Base-by-base conservation (phyloP, 2,329 filamentous ascomycete species). In the Aspergillus unguis region DNA sequence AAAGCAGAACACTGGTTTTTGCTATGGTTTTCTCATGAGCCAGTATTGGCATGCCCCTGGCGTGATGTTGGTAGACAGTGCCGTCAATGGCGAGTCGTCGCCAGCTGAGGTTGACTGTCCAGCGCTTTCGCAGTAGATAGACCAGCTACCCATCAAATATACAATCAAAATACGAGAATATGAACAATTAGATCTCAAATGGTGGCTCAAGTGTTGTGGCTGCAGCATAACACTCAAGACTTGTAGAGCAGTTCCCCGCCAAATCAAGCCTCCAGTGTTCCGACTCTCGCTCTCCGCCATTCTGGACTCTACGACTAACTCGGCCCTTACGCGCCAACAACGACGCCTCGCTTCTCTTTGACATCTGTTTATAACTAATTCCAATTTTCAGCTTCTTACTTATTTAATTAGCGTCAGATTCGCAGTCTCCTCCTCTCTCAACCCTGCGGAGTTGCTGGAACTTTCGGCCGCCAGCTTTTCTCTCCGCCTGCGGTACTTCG, bases 101-200 rank as follows among this genome's bases (percentile, higher is more conserved):
- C 53, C 55, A 58, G 57, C 48, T 57, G 53, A 59, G 61, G 55
- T 61, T 51, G 37, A 38, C 44, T 44, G 44, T 55, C 52, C 49
- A 54, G 52, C 54, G 52, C 61, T 51, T 59, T 58, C 61, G 60
- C 61, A 65, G 67, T 69, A 70, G 67, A 70, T 70, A 69, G 66
- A 69, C 58, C 58, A 50, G 42, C 41, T 48, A 61, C 58, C 54
- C 57, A 63, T 58, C 58, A 58, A 68, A 69, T 67, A 67, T 67
- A 69, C 58, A 63, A 57, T 61, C 48, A 56, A 52, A 56, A 59
- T 58, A 41, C 50, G 33, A 48, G 50, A 52, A 43, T 51, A 35
- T 23, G 29, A 32, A 32, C 31, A n/a, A 32, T 29, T 44, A n/a
- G 4, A 47, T 38, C 17, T 32, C 26, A 47, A 31, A 38, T 33